Evolutionary conservation across 1,139 yeast genomes (phyloP).

Genomic region (Yamadazyma diospyri): DNA sequence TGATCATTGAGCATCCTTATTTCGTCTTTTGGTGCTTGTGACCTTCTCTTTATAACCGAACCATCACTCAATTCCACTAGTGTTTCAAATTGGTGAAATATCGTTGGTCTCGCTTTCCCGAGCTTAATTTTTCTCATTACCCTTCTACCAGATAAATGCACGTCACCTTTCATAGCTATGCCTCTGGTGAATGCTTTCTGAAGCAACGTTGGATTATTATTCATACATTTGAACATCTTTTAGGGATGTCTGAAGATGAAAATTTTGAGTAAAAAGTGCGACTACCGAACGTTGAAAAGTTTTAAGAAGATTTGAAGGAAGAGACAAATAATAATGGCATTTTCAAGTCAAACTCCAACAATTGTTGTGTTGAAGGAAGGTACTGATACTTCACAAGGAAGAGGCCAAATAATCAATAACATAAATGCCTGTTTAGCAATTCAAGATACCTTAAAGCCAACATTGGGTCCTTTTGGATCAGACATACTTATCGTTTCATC

Average conservation of each 20-base stretch:
- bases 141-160: conserved; percentile 46
- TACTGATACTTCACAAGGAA: conserved; percentile 94
- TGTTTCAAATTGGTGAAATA: conserved; percentile 85
- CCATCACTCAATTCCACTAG: conserved; percentile 90
- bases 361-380: conserved; percentile 97
- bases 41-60: conserved; percentile 74
- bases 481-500: conserved; percentile 85
- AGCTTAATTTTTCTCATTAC: conserved; percentile 53
- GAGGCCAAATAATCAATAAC: conserved; percentile 90
- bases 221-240: conserved; percentile 6
- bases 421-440: conserved; percentile 96
- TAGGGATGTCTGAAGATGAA: conserved; percentile 3
- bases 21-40: conserved; percentile 87
- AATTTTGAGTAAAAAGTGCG: conserved; percentile 9
- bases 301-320: conserved; percentile 5
- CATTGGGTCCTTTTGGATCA: conserved; percentile 96
- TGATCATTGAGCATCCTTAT: conserved; percentile 84
- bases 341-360: conserved; percentile 91
- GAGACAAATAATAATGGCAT: conserved; percentile 52
- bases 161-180: conserved; percentile 33
- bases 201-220: background rate
- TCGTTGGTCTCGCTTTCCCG: conserved; percentile 90
- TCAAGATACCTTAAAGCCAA: conserved; percentile 91
- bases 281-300: conserved; percentile 10
- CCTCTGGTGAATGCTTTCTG: conserved; percentile 18